A percentile compares a stretch with the other conserved stretches of the same genome.
phyloP scores from a whole-genome alignment of 805 yeast genomes.

The Saccharomycopsis amapae region DNA sequence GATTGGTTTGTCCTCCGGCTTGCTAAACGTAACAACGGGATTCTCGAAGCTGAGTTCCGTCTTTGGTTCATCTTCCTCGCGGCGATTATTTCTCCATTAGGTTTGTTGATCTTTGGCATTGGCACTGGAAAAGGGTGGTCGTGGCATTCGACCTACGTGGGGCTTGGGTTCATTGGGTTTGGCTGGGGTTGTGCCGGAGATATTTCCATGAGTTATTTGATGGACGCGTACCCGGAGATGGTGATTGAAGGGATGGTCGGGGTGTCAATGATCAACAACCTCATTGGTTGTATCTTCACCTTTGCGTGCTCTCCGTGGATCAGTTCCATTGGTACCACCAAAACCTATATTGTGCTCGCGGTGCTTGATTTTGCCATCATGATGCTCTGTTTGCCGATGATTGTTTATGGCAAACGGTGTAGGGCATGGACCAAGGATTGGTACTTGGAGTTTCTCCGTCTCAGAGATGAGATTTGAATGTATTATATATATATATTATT shows the following conservation, averaged over 20 bases:
- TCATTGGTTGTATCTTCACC: slow-evolving; percentile 59
- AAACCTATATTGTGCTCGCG: slow-evolving; percentile 56
- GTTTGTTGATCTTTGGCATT: slow-evolving; percentile 57
- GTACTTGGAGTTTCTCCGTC: slow-evolving; percentile 47
- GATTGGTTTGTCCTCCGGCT: slow-evolving; percentile 55
- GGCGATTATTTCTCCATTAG: slow-evolving; percentile 52
- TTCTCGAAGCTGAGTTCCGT: slow-evolving; percentile 60
- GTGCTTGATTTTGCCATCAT: slow-evolving; percentile 53
- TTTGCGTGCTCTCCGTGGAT: slow-evolving; percentile 59
- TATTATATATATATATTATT: no score
- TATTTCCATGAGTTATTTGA: slow-evolving; percentile 56
- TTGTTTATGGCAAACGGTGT: slow-evolving; percentile 52
- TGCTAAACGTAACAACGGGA: slow-evolving; percentile 54
- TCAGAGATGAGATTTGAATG: slow-evolving; percentile 35
- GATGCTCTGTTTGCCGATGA: slow-evolving; percentile 49
- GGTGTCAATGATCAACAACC: slow-evolving; percentile 55
- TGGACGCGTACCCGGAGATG: slow-evolving; percentile 66
- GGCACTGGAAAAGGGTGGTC: slow-evolving; percentile 52
- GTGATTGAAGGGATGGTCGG: slow-evolving; percentile 68
- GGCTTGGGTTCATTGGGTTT: slow-evolving; percentile 58
- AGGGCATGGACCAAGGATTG: slow-evolving; percentile 51
- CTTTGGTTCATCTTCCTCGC: slow-evolving; percentile 51
- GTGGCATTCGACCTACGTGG: slow-evolving; percentile 51
- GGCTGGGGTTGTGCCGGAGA: slow-evolving; percentile 71
- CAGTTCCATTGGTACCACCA: slow-evolving; percentile 47